Evolutionary conservation across 306 rosid genomes (phyloP).

Genomic region (Mucuna pruriens): DNA sequence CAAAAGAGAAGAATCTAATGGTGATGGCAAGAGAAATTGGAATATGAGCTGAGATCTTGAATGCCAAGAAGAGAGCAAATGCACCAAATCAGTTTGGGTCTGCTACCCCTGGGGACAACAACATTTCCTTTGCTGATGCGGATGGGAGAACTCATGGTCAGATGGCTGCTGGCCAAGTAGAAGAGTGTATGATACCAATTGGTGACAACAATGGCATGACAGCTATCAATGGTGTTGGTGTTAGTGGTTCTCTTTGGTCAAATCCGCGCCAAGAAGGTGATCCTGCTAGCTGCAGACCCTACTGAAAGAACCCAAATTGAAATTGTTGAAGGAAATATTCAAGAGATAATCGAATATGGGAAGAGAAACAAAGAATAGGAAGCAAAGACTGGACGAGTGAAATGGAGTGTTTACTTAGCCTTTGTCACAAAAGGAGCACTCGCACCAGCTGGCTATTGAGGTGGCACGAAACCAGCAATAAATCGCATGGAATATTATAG

Average conservation of each 20-base stretch:
- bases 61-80: slow-evolving; percentile 62
- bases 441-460: too few relatives aligned
- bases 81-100: slow-evolving; percentile 55
- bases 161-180: slow-evolving; percentile 49
- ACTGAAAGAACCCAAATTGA: too few relatives aligned
- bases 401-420: too few relatives aligned
- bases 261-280: too few relatives aligned
- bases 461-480: too few relatives aligned
- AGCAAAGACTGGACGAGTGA: too few relatives aligned
- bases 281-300: too few relatives aligned
- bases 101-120: slow-evolving; percentile 43
- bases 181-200: slow-evolving; percentile 45
- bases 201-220: slow-evolving; percentile 52
- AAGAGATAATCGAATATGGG: too few relatives aligned
- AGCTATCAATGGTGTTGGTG: slow-evolving; percentile 32
- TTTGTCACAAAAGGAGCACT: too few relatives aligned
- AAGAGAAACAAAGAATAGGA: too few relatives aligned
- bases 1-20: slow-evolving; percentile 76
- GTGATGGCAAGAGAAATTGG: slow-evolving; percentile 85
- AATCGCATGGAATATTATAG: too few relatives aligned
- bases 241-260: slow-evolving; percentile 41
- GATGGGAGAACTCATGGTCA: slow-evolving; percentile 58
- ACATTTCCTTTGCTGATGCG: slow-evolving; percentile 47
- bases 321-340: too few relatives aligned
- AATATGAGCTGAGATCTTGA: slow-evolving; percentile 62